These are phyloP conservation scores for Plasmodium gaboni DNA, from an alignment of 169 alveolate species.

Conservation along the genomic window DNA sequence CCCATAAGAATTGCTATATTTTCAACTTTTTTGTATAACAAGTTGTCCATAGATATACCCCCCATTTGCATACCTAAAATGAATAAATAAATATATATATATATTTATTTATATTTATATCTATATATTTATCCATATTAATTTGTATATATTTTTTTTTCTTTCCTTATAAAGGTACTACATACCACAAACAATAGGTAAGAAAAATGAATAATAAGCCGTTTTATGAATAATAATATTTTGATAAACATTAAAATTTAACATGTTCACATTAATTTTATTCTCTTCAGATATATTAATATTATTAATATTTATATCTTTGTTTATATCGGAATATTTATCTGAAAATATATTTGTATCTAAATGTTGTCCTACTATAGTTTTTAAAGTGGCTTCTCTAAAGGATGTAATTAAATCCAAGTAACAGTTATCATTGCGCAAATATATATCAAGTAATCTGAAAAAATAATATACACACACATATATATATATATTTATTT, in stretches of 20 bases:
- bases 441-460: slow-evolving; percentile 60
- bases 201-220: slow-evolving; percentile 82
- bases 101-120: background rate
- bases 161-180: background rate
- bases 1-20: slow-evolving; percentile 80
- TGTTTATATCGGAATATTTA: slow-evolving; percentile 25
- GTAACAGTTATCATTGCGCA: slow-evolving; percentile 72
- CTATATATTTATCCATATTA: background rate
- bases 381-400: slow-evolving; percentile 81
- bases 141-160: background rate
- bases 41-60: slow-evolving; percentile 78
- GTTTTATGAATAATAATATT: slow-evolving; percentile 80
- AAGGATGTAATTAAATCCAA: slow-evolving; percentile 75
- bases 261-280: slow-evolving; percentile 28
- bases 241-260: slow-evolving; percentile 50
- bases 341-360: slow-evolving; percentile 80
- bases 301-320: slow-evolving; percentile 13
- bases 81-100: background rate
- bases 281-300: slow-evolving; percentile 26
- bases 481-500: background rate
- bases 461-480: background rate
- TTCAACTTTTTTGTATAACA: slow-evolving; percentile 80
- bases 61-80: slow-evolving; percentile 82
- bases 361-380: slow-evolving; percentile 85
- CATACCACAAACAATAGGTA: slow-evolving; percentile 86